These are phyloP conservation scores for Lophiotrema nucula DNA, from an alignment of 495 filamentous ascomycete genomes.

Conservation along the genomic window DNA sequence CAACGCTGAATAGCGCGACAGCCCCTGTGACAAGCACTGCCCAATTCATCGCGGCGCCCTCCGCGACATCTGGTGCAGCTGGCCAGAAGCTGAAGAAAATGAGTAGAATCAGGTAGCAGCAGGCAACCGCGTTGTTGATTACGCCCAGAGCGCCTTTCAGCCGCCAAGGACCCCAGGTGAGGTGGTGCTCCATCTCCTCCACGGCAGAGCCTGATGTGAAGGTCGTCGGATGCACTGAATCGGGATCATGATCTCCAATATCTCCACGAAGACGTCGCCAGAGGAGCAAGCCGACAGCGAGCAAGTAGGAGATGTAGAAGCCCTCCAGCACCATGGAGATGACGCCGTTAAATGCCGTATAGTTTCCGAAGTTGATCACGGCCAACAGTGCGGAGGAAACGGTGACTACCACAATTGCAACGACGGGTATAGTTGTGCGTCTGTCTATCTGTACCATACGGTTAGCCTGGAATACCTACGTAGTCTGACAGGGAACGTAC, in stretches of 20 bases:
- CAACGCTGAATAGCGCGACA: slow-evolving; percentile 46
- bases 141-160: slow-evolving; percentile 48
- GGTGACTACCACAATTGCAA: slow-evolving; percentile 12
- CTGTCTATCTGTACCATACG: slow-evolving; percentile 6
- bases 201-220: slow-evolving; percentile 32
- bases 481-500: slow-evolving; percentile 35
- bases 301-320: slow-evolving; percentile 23
- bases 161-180: slow-evolving; percentile 53
- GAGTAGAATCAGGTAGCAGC: slow-evolving; percentile 48
- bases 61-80: slow-evolving; percentile 35
- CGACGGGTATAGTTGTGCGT: slow-evolving; percentile 18
- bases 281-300: slow-evolving; percentile 47
- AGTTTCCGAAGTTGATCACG: slow-evolving; percentile 15
- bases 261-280: slow-evolving; percentile 48
- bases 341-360: slow-evolving; percentile 10
- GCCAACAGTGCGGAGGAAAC: slow-evolving; percentile 7
- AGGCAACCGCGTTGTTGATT: slow-evolving; percentile 47
- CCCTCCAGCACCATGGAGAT: slow-evolving; percentile 21
- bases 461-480: not conserved
- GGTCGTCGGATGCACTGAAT: slow-evolving; percentile 14
- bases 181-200: slow-evolving; percentile 30
- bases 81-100: slow-evolving; percentile 58
- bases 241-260: slow-evolving; percentile 35
- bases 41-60: slow-evolving; percentile 47
- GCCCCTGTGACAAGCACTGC: slow-evolving; percentile 47